Conservation (phyloP, 805 yeast species). For the Cyberlindnera samutprakarnensis region DNA sequence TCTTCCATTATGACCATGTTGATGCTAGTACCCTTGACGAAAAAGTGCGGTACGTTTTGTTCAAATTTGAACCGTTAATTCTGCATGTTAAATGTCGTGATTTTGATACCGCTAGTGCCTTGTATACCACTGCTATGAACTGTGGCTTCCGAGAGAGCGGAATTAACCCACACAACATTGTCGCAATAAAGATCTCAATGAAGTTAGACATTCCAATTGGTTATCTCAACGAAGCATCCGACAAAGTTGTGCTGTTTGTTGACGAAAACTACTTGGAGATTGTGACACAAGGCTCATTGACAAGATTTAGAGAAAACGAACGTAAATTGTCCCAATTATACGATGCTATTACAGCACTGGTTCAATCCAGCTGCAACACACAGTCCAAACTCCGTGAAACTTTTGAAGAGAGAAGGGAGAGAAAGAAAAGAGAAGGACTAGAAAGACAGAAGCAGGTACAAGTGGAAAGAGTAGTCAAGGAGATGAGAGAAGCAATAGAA, state of each 20-base stretch:
- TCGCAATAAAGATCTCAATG: conserved; percentile 71
- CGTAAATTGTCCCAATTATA: conserved; percentile 45
- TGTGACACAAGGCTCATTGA: conserved; percentile 47
- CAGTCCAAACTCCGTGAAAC: conserved; percentile 30
- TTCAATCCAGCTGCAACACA: neutral
- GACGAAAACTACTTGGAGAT: conserved; percentile 40
- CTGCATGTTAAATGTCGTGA: conserved; percentile 76
- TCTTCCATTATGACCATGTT: conserved; percentile 10
- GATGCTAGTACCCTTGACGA: conserved; percentile 4
- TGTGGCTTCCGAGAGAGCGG: conserved; percentile 89
- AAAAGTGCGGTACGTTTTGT: conserved; percentile 50
- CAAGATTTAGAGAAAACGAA: conserved; percentile 60
- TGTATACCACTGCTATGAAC: conserved; percentile 67
- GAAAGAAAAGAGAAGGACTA: conserved; percentile 44
- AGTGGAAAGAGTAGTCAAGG: neutral
- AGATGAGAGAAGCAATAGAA: neutral
- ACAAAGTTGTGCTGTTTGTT: conserved; percentile 37
- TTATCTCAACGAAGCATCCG: conserved; percentile 29
- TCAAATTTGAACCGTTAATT: conserved; percentile 80
- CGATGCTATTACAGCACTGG: conserved; percentile 27
- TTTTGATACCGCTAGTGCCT: conserved; percentile 43
- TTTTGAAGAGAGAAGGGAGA: conserved; percentile 47
- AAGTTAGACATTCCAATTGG: conserved; percentile 77
- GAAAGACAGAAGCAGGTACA: conserved; percentile 19
- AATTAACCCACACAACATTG: conserved; percentile 69